Base-by-base conservation (phyloP, 345 rosid genomes). In the Isatis tinctoria region DNA sequence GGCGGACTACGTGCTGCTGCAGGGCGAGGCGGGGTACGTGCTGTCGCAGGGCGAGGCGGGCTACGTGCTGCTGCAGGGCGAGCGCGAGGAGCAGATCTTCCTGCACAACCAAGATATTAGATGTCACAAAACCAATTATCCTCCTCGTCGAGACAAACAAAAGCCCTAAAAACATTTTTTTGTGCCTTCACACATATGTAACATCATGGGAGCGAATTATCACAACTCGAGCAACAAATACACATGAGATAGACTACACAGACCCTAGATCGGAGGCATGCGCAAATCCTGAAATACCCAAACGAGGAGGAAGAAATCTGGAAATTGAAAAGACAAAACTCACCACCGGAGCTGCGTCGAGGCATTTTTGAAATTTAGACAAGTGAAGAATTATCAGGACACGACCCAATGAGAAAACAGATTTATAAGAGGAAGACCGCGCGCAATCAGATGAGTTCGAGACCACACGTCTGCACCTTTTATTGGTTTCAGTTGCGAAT, bases 1-100 rank as follows among this genome's bases (percentile, higher is more conserved):
- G n/a, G n/a, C n/a, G n/a, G n/a, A n/a, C n/a, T n/a, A n/a, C n/a
- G n/a, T n/a, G n/a, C n/a, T n/a, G n/a, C n/a, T n/a, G n/a, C n/a
- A n/a, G n/a, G n/a, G n/a, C n/a, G n/a, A n/a, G n/a, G n/a, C n/a
- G n/a, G n/a, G n/a, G n/a, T n/a, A n/a, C n/a, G n/a, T n/a, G n/a
- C n/a, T n/a, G n/a, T n/a, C n/a, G n/a, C n/a, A n/a, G n/a, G n/a
- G n/a, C n/a, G n/a, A n/a, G n/a, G n/a, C n/a, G n/a, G n/a, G n/a
- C n/a, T n/a, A n/a, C n/a, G n/a, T n/a, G n/a, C n/a, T n/a, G n/a
- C n/a, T n/a, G 40, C 39, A 16, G 78, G 72, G 10, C 67, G 78
- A 67, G 73, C 44, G 18, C 78, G 78, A 5, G 49, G 58, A 47
- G 67, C 35, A 54, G 77, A 73, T 53, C 65, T 73, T 56, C 77